Evolutionary conservation across 352 stramenopile genomes (phyloP).

Genomic region (Chrysophaeum taylorii): DNA sequence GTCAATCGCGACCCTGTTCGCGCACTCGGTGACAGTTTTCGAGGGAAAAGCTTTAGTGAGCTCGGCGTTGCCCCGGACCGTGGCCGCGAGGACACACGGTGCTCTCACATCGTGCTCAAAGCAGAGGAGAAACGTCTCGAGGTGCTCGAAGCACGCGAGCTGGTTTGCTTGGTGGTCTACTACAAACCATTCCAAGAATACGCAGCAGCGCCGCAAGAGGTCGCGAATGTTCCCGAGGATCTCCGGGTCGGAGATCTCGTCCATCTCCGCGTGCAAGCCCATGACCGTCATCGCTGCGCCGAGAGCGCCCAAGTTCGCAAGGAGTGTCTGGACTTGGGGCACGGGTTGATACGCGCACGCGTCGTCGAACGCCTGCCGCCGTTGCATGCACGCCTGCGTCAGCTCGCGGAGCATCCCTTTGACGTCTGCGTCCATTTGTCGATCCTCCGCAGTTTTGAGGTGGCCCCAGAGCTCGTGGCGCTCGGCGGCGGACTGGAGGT

Average conservation of each 20-base stretch:
- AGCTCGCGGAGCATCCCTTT: slow-evolving; percentile 25
- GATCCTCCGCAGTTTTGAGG: slow-evolving; percentile 19
- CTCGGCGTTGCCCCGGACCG: slow-evolving; percentile 29
- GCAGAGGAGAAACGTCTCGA: slow-evolving; percentile 27
- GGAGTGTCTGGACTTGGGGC: slow-evolving; percentile 25
- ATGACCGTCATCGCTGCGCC: slow-evolving; percentile 26
- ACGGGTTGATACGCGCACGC: slow-evolving; percentile 16
- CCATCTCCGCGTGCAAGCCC: slow-evolving; percentile 18
- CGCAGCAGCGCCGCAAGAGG: slow-evolving; percentile 25
- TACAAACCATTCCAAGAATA: slow-evolving; percentile 30
- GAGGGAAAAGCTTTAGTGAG: slow-evolving; percentile 26
- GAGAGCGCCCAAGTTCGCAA: slow-evolving; percentile 29
- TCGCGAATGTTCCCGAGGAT: slow-evolving; percentile 13
- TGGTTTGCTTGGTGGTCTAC: slow-evolving; percentile 27
- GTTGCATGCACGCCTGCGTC: slow-evolving; percentile 21
- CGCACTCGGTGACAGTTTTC: slow-evolving; percentile 18
- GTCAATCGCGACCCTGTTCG: slow-evolving; percentile 17
- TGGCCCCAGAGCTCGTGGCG: slow-evolving; percentile 30
- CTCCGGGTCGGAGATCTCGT: background rate
- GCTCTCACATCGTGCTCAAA: slow-evolving; percentile 27
- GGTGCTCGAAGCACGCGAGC: slow-evolving; percentile 15
- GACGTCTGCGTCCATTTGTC: slow-evolving; percentile 20
- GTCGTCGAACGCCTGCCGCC: background rate
- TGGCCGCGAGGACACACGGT: slow-evolving; percentile 21
- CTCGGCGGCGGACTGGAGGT: slow-evolving; percentile 27